A percentile compares a stretch with the other conserved stretches of the same genome.
These are phyloP conservation scores for Candida yuanshanica DNA, from an alignment of 805 yeast genomes.

Conservation along the genomic window DNA sequence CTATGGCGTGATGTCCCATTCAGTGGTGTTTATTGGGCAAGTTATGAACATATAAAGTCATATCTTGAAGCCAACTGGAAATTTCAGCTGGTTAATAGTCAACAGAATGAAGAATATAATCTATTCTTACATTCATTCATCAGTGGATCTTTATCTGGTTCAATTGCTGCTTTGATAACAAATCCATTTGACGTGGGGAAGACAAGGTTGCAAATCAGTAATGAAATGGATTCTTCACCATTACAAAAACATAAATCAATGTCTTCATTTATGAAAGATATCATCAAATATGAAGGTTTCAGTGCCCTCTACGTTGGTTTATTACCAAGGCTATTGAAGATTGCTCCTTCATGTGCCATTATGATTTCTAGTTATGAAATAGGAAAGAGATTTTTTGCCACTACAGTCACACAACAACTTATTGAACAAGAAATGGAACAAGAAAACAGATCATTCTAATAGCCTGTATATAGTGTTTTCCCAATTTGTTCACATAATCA, in stretches of 20 bases:
- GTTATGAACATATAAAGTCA: slow-evolving; percentile 55
- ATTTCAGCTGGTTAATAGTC: not conserved
- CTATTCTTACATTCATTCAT: slow-evolving; percentile 61
- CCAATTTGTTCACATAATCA: not conserved
- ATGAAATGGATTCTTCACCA: slow-evolving; percentile 9
- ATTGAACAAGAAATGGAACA: too few species aligned
- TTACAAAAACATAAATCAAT: slow-evolving; percentile 39
- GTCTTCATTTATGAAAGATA: slow-evolving; percentile 59
- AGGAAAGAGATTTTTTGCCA: slow-evolving; percentile 56
- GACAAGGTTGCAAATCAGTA: slow-evolving; percentile 76
- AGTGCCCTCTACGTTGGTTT: slow-evolving; percentile 83
- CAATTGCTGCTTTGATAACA: slow-evolving; percentile 78
- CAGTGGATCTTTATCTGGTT: slow-evolving; percentile 81
- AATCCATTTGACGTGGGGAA: slow-evolving; percentile 98
- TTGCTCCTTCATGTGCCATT: slow-evolving; percentile 97
- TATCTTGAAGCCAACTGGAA: slow-evolving; percentile 2
- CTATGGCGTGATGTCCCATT: slow-evolving; percentile 98
- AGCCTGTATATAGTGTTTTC: not conserved
- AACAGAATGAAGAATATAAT: slow-evolving; percentile 22
- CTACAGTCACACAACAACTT: not conserved
- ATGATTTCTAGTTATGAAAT: slow-evolving; percentile 95
- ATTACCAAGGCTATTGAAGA: slow-evolving; percentile 79
- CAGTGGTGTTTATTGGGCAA: slow-evolving; percentile 91
- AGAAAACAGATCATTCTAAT: not conserved
- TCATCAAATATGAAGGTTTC: slow-evolving; percentile 70